Base-by-base conservation (phyloP, 176 grass and related monocot genomes). In the Pontederia paniculata region DNA sequence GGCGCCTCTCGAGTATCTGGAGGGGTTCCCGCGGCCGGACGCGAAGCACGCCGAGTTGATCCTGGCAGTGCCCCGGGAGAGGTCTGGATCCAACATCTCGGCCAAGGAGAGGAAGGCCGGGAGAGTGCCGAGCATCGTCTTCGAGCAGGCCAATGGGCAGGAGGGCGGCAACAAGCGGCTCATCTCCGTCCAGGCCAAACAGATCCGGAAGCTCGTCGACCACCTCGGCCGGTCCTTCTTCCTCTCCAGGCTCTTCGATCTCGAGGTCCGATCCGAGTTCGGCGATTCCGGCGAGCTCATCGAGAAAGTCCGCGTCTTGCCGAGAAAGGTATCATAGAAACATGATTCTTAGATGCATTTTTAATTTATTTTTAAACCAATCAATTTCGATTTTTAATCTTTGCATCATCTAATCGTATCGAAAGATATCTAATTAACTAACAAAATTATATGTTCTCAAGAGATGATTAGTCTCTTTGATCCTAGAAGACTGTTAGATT, bases 151-250 rank as follows among this genome's bases (percentile, higher is more conserved):
- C 6, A 50, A 17, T 2, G 48, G 48, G 11, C 48, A 50, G 48
- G 48, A 50, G 48, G 13, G 48, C 13, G 48, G 13, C 15, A 50
- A 17, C 15, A 9, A 50, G 78, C 81, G 75, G 9, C 84, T 95
- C 13, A 72, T 95, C 28, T 88, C 84, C 21, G 89, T 88, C 45
- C 74, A 51, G 55, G 42, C 70, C 15, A 94, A 94, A 67, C 89
- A 88, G 89, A 95, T 88, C 82, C 78, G 81, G 44, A 95, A 95
- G 73, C 73, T 95, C 50, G 89, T 95, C 44, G 84, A 89, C 77
- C 89, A 95, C 65, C 68, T 95, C 57, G 81, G 89, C 2, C 70
- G 75, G 0, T 79, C 84, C 21, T 95, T 88, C 75, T 88, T 95
- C 69, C 84, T 95, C 60, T 81, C 81, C 56, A 73, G 81, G 10